Conservation (phyloP, 306 rosid genomes). For the Sicyos edulis region DNA sequence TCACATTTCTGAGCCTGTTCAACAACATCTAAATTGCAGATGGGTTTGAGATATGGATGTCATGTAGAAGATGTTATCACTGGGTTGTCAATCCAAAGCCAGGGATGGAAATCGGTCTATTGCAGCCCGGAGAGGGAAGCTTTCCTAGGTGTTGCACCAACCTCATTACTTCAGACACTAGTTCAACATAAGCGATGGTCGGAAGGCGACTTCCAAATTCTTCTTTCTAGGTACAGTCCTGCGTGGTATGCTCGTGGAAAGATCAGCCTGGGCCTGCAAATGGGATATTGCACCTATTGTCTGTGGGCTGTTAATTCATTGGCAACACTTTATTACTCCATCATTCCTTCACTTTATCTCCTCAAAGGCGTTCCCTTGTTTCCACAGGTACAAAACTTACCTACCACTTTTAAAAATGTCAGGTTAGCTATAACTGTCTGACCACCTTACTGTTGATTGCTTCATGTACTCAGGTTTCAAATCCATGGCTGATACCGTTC, state of each 20-base stretch:
- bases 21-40: conserved; percentile 33
- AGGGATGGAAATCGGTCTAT: conserved; percentile 61
- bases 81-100: too few relatives aligned
- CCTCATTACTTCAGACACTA: conserved; percentile 38
- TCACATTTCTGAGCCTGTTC: background rate
- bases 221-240: conserved; percentile 55
- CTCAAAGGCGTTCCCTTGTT: conserved; percentile 56
- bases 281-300: conserved; percentile 48
- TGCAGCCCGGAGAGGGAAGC: conserved; percentile 59
- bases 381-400: conserved; percentile 44
- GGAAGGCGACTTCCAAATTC: conserved; percentile 60
- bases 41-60: conserved; percentile 67
- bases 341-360: conserved; percentile 62
- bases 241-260: conserved; percentile 46
- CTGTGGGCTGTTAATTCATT: conserved; percentile 55
- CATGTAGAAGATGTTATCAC: conserved; percentile 75
- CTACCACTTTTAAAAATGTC: background rate
- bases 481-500: conserved; percentile 64
- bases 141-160: conserved; percentile 62
- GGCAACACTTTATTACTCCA: conserved; percentile 46
- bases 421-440: too few relatives aligned
- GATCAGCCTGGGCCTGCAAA: conserved; percentile 52
- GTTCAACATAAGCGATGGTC: conserved; percentile 83
- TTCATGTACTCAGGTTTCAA: conserved; percentile 46
- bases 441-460: background rate